Evolutionary conservation across 495 filamentous ascomycete species (phyloP).

Genomic region (Lasiosphaeriaceae sp.): DNA sequence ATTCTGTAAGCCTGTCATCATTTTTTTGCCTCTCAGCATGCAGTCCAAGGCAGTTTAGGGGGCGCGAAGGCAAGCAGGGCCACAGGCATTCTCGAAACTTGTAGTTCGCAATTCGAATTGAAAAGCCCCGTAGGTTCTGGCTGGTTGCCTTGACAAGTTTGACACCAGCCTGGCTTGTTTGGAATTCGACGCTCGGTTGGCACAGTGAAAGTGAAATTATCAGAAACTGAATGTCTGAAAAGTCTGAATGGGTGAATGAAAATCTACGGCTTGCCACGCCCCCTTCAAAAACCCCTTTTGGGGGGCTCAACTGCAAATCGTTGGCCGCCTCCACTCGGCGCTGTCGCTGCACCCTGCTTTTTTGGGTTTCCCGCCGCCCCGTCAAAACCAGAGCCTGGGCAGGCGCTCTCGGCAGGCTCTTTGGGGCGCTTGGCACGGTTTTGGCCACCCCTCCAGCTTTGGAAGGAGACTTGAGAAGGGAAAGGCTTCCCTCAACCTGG

Average conservation of each 20-base stretch:
- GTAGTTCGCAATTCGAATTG: too few species aligned
- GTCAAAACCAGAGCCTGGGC: not conserved
- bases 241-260: not conserved
- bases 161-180: too few species aligned
- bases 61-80: too few species aligned
- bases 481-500: not conserved
- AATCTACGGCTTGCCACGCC: not conserved
- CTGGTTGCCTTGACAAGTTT: too few species aligned
- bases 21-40: too few species aligned
- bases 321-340: not conserved
- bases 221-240: too few species aligned
- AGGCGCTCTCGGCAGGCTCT: not conserved
- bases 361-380: not conserved
- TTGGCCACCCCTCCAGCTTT: constrained; percentile 7
- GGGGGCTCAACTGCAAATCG: not conserved
- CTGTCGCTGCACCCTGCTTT: constrained; percentile 4
- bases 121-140: too few species aligned
- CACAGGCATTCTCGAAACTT: too few species aligned
- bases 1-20: too few species aligned
- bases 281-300: not conserved
- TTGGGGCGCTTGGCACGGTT: constrained; percentile 1
- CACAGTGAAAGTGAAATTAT: too few species aligned
- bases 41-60: too few species aligned
- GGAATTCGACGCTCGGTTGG: too few species aligned
- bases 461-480: not conserved